A percentile compares a stretch with the other conserved stretches of the same genome.
Evolutionary conservation across 805 yeast species (phyloP).

Genomic region (Starmerella sp.): DNA sequence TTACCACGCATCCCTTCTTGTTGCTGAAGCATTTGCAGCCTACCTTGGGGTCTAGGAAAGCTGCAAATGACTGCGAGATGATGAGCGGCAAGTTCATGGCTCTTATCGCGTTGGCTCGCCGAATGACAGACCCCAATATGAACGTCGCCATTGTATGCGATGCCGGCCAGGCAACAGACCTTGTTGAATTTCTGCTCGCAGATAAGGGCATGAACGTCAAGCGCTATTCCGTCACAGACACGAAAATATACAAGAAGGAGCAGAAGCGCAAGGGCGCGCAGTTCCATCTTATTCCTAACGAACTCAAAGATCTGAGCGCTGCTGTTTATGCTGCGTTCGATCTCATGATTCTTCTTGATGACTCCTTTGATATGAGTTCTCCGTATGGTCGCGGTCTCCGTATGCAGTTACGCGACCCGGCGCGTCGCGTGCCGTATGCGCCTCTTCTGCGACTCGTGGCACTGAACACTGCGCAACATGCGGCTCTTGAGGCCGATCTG

Average conservation of each 20-base stretch:
- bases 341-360: slow-evolving; percentile 52
- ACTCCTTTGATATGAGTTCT: slow-evolving; percentile 39
- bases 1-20: slow-evolving; percentile 81
- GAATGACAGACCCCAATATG: slow-evolving; percentile 37
- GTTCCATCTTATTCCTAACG: slow-evolving; percentile 36
- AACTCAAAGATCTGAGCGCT: slow-evolving; percentile 25
- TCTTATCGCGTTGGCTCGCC: slow-evolving; percentile 49
- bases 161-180: slow-evolving; percentile 57
- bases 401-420: slow-evolving; percentile 26
- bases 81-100: slow-evolving; percentile 54
- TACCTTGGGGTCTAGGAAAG: slow-evolving; percentile 41
- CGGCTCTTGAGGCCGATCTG: slow-evolving; percentile 38
- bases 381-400: slow-evolving; percentile 28
- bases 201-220: slow-evolving; percentile 58
- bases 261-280: slow-evolving; percentile 15
- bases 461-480: slow-evolving; percentile 74
- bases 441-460: slow-evolving; percentile 64
- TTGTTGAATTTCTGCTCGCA: slow-evolving; percentile 65
- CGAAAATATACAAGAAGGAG: slow-evolving; percentile 16
- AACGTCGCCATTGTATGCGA: slow-evolving; percentile 61
- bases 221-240: slow-evolving; percentile 47
- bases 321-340: slow-evolving; percentile 37
- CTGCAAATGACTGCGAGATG: slow-evolving; percentile 57
- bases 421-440: slow-evolving; percentile 27
- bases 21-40: slow-evolving; percentile 80